Evolutionary conservation across 129 eudicot species (phyloP).

Genomic region (Escallonia rubra): DNA sequence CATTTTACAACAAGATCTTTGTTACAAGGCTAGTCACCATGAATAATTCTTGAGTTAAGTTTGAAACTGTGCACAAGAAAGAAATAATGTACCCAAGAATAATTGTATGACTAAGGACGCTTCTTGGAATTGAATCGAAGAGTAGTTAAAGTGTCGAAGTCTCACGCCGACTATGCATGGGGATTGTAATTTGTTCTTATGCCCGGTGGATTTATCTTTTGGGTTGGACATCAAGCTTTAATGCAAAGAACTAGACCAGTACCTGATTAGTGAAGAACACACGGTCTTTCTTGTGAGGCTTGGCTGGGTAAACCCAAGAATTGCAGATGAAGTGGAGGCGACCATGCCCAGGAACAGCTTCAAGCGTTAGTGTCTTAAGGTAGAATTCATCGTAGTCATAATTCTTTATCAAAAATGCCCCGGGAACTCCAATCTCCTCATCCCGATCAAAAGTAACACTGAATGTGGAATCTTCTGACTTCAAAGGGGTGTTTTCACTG

Average conservation of each 20-base stretch:
- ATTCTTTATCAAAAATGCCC: constrained; percentile 48
- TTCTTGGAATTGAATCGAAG: too few species aligned
- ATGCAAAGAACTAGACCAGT: not conserved
- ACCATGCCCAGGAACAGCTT: constrained; percentile 37
- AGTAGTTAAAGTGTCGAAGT: too few species aligned
- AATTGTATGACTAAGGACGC: too few species aligned
- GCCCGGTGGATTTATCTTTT: too few species aligned
- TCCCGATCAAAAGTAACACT: constrained; percentile 46
- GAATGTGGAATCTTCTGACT: constrained; percentile 29
- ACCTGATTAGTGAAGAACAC: constrained; percentile 61
- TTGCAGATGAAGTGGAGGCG: constrained; percentile 55
- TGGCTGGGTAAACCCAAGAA: constrained; percentile 57
- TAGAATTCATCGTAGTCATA: constrained; percentile 43
- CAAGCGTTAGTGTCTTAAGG: constrained; percentile 50
- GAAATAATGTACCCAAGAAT: too few species aligned
- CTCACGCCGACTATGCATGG: too few species aligned
- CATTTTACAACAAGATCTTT: not conserved
- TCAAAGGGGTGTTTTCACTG: constrained; percentile 18
- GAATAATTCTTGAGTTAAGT: too few species aligned
- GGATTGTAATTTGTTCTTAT: too few species aligned
- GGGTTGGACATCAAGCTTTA: too few species aligned
- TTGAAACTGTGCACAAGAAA: too few species aligned
- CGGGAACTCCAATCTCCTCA: constrained; percentile 45
- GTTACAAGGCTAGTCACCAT: not conserved
- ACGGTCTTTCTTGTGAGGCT: constrained; percentile 32